Evolutionary conservation across 2,329 filamentous ascomycete species (phyloP), one percentile per base, ranked within the genome.

Genomic region (Sphaerostilbella broomeana): DNA sequence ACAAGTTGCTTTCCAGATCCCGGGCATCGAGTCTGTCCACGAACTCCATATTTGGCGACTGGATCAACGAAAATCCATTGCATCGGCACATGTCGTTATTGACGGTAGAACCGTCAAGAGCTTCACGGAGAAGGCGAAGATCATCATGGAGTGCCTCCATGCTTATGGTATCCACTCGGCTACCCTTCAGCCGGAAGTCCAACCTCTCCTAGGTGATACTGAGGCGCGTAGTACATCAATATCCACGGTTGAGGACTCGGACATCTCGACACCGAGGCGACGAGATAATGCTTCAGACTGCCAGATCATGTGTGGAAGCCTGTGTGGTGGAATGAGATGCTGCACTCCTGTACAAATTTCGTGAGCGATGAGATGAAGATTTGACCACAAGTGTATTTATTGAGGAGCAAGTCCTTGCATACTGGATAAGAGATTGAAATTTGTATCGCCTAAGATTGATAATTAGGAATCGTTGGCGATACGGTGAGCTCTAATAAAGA

Each of bases 21-120:
- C 76, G 0, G 82, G 81, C 1, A 70, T 87, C 13, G 57, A 75
- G 15, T 78, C 78, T 0, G 70, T 87, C 11, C 81, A 86, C 47
- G 81, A 87, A 49, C 65, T 88, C 12, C 82, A 86, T 49, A 74
- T 86, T 45, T 88, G 84, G 83, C 71, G 77, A 3, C 68, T 88
- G 3, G 77, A 83, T 52, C 81, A 89, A 59, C 69, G 69, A 36
- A 86, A 84, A 51, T 68, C 75, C 4, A 69, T 87, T 32, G 84
- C 84, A 6, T 79, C 79, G 1, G 82, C 79, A 1, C 83, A 86
- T 52, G 63, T 88, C 2, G 69, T 81, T 0, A 72, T 86, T 12
- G 68, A 71, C 2, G 72, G 77, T 45, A 65, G 70, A 36, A 69
- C 70, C 7, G 58, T 84, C 17, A 56, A 64, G 24, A 63, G 65